phyloP scores from a whole-genome alignment of 306 rosid species.

The Vicia villosa region DNA sequence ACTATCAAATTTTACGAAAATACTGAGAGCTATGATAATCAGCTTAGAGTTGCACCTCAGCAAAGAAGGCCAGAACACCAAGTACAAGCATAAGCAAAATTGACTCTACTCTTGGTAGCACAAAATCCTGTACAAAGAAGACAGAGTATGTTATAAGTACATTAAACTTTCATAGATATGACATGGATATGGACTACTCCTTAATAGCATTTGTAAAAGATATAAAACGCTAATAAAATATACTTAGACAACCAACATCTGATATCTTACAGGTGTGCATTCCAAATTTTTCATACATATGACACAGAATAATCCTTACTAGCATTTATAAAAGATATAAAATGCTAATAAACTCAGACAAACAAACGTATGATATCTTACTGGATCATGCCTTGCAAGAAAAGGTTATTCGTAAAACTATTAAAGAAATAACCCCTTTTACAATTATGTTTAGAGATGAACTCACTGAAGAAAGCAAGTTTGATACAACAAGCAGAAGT shows the following conservation, averaged over 20 bases:
- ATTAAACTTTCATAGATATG: not conserved
- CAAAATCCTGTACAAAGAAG: slow-evolving; percentile 59
- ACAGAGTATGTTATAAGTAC: not conserved
- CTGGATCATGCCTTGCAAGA: not conserved
- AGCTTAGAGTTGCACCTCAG: slow-evolving; percentile 62
- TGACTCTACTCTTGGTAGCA: slow-evolving; percentile 59
- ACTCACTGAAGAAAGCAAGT: not conserved
- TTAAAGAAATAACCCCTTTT: slow-evolving; percentile 4
- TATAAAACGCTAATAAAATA: not conserved
- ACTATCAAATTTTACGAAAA: not conserved
- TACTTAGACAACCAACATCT: slow-evolving; percentile 14
- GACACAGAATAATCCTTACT: slow-evolving; percentile 5
- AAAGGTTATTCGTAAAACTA: not conserved
- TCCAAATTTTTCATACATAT: not conserved
- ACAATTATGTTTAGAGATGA: not conserved
- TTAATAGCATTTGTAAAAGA: not conserved
- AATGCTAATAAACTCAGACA: slow-evolving; percentile 15
- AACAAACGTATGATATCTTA: slow-evolving; percentile 3
- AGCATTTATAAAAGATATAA: not conserved
- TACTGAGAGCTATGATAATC: not conserved
- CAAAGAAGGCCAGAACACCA: slow-evolving; percentile 69
- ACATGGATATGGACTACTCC: not conserved
- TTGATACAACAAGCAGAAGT: not conserved
- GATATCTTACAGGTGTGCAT: slow-evolving; percentile 6
- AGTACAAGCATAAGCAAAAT: slow-evolving; percentile 57